A percentile compares a stretch with the other conserved stretches of the same genome.
phyloP scores from a whole-genome alignment of 2,329 filamentous ascomycete genomes.

The Didymella lethalis region DNA sequence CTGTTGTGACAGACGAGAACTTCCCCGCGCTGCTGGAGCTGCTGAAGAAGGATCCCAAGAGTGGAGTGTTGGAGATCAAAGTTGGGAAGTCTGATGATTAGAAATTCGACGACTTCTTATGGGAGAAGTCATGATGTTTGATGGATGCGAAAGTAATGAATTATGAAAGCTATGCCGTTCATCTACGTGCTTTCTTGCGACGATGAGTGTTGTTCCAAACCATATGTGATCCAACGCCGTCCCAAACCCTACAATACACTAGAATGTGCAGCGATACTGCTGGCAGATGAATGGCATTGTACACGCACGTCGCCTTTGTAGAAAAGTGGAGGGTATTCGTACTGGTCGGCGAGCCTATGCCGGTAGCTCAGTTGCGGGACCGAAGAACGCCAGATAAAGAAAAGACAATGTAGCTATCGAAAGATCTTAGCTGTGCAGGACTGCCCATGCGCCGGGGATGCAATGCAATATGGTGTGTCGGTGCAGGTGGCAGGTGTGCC shows the following conservation, averaged over 20 bases:
- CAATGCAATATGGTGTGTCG: constrained; percentile 11
- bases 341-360: constrained; percentile 22
- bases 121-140: neutral
- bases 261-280: constrained; percentile 15
- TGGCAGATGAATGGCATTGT: neutral
- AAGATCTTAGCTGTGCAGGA: neutral
- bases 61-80: constrained; percentile 46
- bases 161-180: constrained; percentile 17
- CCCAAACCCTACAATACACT: constrained; percentile 13
- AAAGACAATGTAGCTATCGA: neutral
- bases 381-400: constrained; percentile 29
- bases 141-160: constrained; percentile 4
- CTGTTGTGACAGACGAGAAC: constrained; percentile 45
- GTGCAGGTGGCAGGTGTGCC: neutral
- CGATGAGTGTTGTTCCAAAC: neutral
- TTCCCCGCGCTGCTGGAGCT: constrained; percentile 40
- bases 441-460: constrained; percentile 16
- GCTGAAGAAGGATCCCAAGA: constrained; percentile 34
- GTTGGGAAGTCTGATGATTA: constrained; percentile 38
- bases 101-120: neutral
- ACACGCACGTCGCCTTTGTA: constrained; percentile 5
- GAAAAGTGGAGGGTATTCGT: constrained; percentile 47
- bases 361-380: constrained; percentile 4
- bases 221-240: constrained; percentile 6
- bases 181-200: constrained; percentile 4